phyloP scores from a whole-genome alignment of 345 rosid species.

The Syzygium aromaticum region DNA sequence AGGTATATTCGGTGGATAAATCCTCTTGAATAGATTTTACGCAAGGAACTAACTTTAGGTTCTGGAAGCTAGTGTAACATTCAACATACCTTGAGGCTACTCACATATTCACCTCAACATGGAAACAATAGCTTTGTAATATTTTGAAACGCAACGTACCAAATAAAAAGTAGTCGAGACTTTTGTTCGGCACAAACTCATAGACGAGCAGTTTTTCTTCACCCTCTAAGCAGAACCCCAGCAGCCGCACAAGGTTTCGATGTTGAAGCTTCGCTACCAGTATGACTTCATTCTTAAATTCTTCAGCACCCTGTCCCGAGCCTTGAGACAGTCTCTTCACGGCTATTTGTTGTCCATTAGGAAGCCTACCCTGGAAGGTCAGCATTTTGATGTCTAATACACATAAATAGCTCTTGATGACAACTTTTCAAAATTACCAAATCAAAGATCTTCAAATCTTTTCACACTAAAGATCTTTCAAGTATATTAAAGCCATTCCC shows the following conservation, averaged over 20 bases:
- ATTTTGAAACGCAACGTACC: neutral
- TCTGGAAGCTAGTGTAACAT: neutral
- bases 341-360: constrained; percentile 21
- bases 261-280: constrained; percentile 56
- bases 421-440: neutral
- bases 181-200: constrained; percentile 13
- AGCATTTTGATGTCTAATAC: neutral
- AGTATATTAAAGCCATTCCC: constrained; percentile 1
- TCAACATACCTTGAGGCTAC: neutral
- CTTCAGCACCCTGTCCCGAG: constrained; percentile 49
- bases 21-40: neutral
- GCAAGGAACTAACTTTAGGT: neutral
- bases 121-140: neutral
- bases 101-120: neutral
- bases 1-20: neutral
- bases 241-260: constrained; percentile 44
- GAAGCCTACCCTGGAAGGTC: neutral
- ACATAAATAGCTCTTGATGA: neutral
- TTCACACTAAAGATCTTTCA: neutral
- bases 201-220: constrained; percentile 50
- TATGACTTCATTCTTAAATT: constrained; percentile 48
- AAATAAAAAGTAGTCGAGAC: neutral
- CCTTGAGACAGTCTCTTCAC: constrained; percentile 45
- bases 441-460: neutral
- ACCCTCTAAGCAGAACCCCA: constrained; percentile 49